Base-by-base conservation (phyloP, 208 protist species). In the Crithidia expoeki region DNA sequence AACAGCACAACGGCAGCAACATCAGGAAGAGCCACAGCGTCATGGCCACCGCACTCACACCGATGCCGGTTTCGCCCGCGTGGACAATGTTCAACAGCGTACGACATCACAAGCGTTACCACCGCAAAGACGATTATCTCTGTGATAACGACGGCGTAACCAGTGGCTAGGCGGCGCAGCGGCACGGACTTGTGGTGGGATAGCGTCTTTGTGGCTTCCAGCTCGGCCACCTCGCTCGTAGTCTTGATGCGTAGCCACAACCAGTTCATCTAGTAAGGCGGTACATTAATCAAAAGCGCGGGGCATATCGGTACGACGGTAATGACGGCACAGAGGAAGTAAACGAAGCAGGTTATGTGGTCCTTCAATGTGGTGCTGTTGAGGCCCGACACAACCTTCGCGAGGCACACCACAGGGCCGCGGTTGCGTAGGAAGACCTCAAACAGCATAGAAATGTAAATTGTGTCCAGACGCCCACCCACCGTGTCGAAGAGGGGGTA, bases 341-440 rank as follows among this genome's bases (percentile, higher is more conserved):
- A 75, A 60, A 88, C 72, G 53, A 84, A 80, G 38, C 51, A 47
- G 32, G 63, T 57, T 4, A 82, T 73, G 40, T 60, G 49, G 32
- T 49, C 58, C 38, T 73, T 74, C 60, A 88, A 80, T 12, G 79
- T 68, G 0, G 74, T 70, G 71, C 77, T 81, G 63, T 74, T 75
- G 21, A 88, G 72, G 32, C 75, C 76, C 17, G 75, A 80, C 79
- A 83, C 79, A 30, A 88, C 75, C 74, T 88, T 84, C 12, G 78
- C 70, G 28, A 83, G 68, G n/a, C 56, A 67, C 49, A 86, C 63
- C 23, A 83, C 77, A 11, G 69, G 77, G 58, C 74, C 77, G 49
- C 76, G 81, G 71, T 86, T 83, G 36, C 73, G 73, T 27, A 73
- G 77, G 64, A 86, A 83, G 11, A 79, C 23, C 66, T 81, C 81